Evolutionary conservation across 768 basidiomycete species (phyloP).

Genomic region (Hericium alpestre): DNA sequence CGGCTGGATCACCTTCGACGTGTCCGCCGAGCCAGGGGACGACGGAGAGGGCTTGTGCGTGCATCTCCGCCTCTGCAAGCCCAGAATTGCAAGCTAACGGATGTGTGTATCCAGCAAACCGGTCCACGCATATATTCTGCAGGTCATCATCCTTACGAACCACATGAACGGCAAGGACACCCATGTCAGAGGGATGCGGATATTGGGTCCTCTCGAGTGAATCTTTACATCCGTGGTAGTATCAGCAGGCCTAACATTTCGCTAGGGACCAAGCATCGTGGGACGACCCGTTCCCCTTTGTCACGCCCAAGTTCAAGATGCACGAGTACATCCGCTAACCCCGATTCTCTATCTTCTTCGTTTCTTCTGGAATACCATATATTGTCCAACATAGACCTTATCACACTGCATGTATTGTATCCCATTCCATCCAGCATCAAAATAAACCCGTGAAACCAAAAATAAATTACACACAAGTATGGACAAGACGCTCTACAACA

Average conservation of each 20-base stretch:
- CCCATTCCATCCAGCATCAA: neutral
- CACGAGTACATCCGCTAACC: conserved; percentile 12
- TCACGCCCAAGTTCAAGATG: conserved; percentile 12
- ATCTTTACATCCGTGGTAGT: conserved; percentile 17
- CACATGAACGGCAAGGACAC: conserved; percentile 99
- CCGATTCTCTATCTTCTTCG: neutral
- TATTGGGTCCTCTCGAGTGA: conserved; percentile 82
- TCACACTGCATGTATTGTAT: neutral
- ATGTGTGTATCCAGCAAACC: conserved; percentile 54
- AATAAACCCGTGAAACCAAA: neutral
- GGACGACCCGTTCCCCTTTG: conserved; percentile 15
- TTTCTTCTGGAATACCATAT: neutral
- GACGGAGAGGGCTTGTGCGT: conserved; percentile 73
- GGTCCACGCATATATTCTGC: conserved; percentile 80
- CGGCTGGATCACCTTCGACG: conserved; percentile 87
- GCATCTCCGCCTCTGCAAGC: neutral
- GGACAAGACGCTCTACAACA: neutral
- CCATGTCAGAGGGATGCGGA: conserved; percentile 81
- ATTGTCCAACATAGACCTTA: neutral
- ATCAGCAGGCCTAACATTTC: neutral
- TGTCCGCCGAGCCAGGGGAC: conserved; percentile 69
- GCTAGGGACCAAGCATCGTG: conserved; percentile 23
- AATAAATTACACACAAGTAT: conserved; percentile 1
- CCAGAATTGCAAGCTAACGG: neutral
- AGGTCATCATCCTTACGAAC: conserved; percentile 83